Evolutionary conservation across 1,284 basidiomycete genomes (phyloP).

Genomic region (Malassezia restricta): DNA sequence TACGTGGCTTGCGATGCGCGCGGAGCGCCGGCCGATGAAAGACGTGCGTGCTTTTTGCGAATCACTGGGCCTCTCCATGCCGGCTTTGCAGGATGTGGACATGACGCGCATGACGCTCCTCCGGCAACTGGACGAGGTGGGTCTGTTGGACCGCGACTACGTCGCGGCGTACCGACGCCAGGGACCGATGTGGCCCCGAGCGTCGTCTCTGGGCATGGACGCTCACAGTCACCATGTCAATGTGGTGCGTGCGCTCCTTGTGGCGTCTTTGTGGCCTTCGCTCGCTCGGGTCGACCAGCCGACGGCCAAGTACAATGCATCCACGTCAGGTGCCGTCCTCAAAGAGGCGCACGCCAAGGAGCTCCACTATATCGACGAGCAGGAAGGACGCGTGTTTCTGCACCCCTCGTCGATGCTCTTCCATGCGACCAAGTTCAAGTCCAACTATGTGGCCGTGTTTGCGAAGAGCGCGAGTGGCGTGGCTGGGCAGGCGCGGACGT

Average conservation of each 20-base stretch:
- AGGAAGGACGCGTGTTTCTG: slow-evolving; percentile 57
- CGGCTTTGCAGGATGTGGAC: slow-evolving; percentile 67
- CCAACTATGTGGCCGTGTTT: slow-evolving; percentile 71
- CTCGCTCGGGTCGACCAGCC: slow-evolving; percentile 46
- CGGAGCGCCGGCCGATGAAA: slow-evolving; percentile 51
- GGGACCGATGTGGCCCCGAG: slow-evolving; percentile 33
- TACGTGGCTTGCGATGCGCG: slow-evolving; percentile 54
- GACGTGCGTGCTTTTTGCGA: slow-evolving; percentile 62
- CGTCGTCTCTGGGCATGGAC: slow-evolving; percentile 30
- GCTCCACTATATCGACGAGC: slow-evolving; percentile 35
- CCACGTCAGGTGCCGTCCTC: slow-evolving; percentile 33
- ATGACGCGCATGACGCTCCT: slow-evolving; percentile 68
- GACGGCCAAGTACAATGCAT: slow-evolving; percentile 31
- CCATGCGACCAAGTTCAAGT: slow-evolving; percentile 59
- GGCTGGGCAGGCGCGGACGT: slow-evolving; percentile 56
- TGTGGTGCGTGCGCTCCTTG: slow-evolving; percentile 29
- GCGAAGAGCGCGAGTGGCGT: slow-evolving; percentile 55
- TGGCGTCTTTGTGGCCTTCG: slow-evolving; percentile 49
- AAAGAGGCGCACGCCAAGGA: slow-evolving; percentile 30
- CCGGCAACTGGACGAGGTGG: slow-evolving; percentile 60
- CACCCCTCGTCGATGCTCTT: slow-evolving; percentile 80
- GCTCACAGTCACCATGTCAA: slow-evolving; percentile 22
- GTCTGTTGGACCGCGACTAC: slow-evolving; percentile 53
- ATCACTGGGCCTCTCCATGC: slow-evolving; percentile 70
- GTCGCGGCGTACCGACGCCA: slow-evolving; percentile 1